phyloP scores from a whole-genome alignment of 768 basidiomycete genomes.

The Phlebiopsis gigantea region DNA sequence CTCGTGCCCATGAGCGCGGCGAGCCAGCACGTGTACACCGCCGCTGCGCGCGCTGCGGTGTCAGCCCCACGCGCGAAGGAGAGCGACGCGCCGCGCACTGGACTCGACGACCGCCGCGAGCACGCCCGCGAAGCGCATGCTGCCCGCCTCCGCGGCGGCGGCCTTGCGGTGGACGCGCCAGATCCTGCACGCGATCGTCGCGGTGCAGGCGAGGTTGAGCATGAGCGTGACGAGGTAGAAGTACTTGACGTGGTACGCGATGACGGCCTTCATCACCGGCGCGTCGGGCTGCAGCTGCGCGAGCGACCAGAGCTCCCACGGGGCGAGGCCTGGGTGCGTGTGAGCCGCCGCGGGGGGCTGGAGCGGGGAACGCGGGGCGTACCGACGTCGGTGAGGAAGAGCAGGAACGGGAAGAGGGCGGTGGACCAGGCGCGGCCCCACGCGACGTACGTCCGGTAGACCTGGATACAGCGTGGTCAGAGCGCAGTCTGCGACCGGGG shows the following conservation, averaged over 20 bases:
- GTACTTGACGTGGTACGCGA: neutral
- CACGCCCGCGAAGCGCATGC: neutral
- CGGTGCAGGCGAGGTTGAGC: neutral
- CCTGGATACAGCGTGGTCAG: neutral
- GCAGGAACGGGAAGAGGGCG: conserved; percentile 10
- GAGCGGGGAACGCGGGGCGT: neutral
- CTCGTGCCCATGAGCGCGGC: neutral
- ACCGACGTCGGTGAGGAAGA: conserved; percentile 15
- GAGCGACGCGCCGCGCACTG: neutral
- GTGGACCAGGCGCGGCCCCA: conserved; percentile 15
- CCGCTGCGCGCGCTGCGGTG: neutral
- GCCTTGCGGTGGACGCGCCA: neutral
- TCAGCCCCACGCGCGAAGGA: neutral
- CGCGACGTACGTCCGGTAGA: conserved; percentile 8
- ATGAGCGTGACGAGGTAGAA: neutral
- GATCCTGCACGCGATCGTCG: neutral
- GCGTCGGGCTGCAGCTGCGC: neutral
- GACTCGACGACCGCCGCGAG: neutral
- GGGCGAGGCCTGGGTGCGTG: neutral
- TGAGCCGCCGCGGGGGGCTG: neutral
- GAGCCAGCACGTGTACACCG: neutral
- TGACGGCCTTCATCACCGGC: neutral
- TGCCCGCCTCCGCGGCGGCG: neutral
- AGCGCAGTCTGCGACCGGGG: neutral
- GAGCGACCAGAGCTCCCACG: neutral